Percentiles rank a stretch among this genome's conserved stretches.
These are phyloP conservation scores for Claviceps pusilla DNA, from an alignment of 2,329 filamentous ascomycete genomes.

Conservation along the genomic window DNA sequence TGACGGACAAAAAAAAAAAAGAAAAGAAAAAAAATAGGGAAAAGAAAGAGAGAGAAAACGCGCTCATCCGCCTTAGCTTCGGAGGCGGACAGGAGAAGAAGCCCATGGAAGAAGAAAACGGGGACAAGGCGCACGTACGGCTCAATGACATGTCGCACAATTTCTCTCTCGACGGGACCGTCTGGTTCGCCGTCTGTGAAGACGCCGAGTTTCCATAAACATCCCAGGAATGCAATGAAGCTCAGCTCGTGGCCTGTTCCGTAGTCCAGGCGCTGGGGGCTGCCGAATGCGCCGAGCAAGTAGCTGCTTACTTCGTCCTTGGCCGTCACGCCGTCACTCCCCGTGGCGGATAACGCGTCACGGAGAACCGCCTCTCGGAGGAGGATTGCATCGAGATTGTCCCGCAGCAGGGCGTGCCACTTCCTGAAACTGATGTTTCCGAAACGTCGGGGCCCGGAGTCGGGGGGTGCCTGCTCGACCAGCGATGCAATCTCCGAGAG, in stretches of 20 bases:
- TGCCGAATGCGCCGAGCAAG: conserved; percentile 75
- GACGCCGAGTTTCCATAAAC: conserved; percentile 77
- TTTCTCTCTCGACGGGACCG: conserved; percentile 54
- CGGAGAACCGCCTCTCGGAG: conserved; percentile 13
- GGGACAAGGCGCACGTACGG: conserved; percentile 34
- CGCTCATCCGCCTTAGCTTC: no score
- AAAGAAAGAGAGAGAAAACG: not conserved
- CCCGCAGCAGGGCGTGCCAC: conserved; percentile 60
- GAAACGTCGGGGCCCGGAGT: conserved; percentile 74
- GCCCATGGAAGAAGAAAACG: not conserved
- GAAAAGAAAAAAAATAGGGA: no score
- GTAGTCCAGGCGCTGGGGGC: conserved; percentile 78
- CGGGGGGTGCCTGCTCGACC: conserved; percentile 66
- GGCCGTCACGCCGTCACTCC: conserved; percentile 26
- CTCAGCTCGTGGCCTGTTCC: conserved; percentile 92
- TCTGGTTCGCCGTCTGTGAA: conserved; percentile 45
- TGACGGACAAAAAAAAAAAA: no score
- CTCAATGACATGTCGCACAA: conserved; percentile 71
- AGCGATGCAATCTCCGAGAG: conserved; percentile 49
- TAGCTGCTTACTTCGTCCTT: conserved; percentile 62
- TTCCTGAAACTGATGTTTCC: conserved; percentile 81
- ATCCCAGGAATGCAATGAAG: conserved; percentile 80
- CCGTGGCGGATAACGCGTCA: conserved; percentile 13
- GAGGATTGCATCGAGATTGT: conserved; percentile 30
- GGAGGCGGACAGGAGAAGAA: not conserved